Evolutionary conservation across 2,329 filamentous ascomycete genomes (phyloP).

Genomic region (Triangularia verruculosa): DNA sequence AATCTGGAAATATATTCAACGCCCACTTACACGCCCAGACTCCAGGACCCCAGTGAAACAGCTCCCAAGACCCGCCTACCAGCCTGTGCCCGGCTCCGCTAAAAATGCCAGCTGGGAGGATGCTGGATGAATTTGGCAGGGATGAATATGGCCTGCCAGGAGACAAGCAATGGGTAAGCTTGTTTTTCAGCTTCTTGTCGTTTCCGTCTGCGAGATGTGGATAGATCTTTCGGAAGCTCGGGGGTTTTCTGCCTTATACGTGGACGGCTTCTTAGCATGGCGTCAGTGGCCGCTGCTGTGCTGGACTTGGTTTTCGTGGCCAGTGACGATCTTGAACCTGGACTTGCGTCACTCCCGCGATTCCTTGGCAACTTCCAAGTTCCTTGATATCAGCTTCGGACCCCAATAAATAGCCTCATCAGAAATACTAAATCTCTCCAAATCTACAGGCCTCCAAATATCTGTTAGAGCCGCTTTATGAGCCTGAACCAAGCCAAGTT

Average conservation of each 20-base stretch:
- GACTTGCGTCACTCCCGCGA: slow-evolving; percentile 19
- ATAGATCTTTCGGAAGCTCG: neutral
- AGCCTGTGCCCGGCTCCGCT: neutral
- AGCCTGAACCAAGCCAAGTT: slow-evolving; percentile 64
- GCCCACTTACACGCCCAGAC: neutral
- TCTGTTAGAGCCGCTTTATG: slow-evolving; percentile 67
- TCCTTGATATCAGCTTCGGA: neutral
- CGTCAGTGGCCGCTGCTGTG: neutral
- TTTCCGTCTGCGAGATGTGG: slow-evolving; percentile 1
- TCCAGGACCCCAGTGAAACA: neutral
- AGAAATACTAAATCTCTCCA: neutral
- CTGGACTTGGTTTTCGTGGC: neutral
- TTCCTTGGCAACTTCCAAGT: neutral
- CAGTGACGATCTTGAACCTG: slow-evolving; percentile 8
- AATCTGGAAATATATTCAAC: neutral
- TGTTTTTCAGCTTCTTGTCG: neutral
- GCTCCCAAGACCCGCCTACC: neutral
- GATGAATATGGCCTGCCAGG: slow-evolving; percentile 33
- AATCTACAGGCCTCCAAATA: slow-evolving; percentile 59
- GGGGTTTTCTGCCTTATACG: neutral
- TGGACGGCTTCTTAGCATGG: neutral
- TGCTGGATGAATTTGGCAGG: slow-evolving; percentile 5
- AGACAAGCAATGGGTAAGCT: slow-evolving; percentile 25
- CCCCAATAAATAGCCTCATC: slow-evolving; percentile 3
- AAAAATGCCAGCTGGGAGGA: slow-evolving; percentile 30